Percentiles rank a stretch among this genome's conserved stretches.
phyloP scores from a whole-genome alignment of 1,139 yeast genomes.

The Meyerozyma smithsonii region DNA sequence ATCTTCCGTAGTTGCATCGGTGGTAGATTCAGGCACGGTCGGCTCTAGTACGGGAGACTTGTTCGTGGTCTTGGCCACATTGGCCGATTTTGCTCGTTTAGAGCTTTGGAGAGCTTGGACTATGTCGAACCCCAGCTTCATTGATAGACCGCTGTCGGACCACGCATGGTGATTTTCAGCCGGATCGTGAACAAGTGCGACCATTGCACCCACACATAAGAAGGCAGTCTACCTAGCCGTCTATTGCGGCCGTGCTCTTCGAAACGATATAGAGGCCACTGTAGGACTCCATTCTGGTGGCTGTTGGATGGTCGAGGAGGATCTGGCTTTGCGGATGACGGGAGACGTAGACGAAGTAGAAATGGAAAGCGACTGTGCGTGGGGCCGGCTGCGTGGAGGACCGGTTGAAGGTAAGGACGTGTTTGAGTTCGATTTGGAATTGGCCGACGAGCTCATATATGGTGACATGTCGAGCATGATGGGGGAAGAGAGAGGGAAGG shows the following conservation, averaged over 20 bases:
- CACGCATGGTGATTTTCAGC: background rate
- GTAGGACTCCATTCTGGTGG: conserved; percentile 2
- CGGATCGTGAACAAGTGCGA: background rate
- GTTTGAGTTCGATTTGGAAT: background rate
- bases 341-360: conserved; percentile 1
- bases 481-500: conserved; percentile 1
- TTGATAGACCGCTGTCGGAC: background rate
- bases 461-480: conserved; percentile 1
- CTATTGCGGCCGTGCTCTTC: conserved; percentile 1
- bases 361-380: conserved; percentile 2
- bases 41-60: too few relatives aligned
- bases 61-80: too few relatives aligned
- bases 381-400: conserved; percentile 1
- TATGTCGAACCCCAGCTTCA: background rate
- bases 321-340: background rate
- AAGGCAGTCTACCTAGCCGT: background rate
- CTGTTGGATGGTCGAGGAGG: background rate
- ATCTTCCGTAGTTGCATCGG: background rate
- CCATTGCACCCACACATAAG: background rate
- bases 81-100: background rate
- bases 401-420: background rate
- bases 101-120: background rate
- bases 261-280: background rate
- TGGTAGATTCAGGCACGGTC: too few relatives aligned
- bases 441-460: background rate